A percentile compares a stretch with the other conserved stretches of the same genome.
phyloP scores from a whole-genome alignment of 768 basidiomycete species.

The Tylopilus subfusipes region DNA sequence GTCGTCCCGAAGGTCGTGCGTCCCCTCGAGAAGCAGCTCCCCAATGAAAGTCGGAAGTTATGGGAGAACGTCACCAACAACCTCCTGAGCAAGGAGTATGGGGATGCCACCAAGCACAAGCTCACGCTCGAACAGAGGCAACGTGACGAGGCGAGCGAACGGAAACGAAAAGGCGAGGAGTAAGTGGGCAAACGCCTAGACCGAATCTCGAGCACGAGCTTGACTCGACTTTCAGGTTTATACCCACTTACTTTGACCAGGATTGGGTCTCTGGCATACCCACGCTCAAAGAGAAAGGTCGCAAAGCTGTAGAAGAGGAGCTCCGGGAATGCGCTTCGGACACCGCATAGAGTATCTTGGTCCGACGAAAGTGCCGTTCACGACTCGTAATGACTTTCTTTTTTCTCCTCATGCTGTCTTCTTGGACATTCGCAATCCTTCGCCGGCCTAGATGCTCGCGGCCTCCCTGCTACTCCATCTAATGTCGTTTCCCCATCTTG shows the following conservation, averaged over 20 bases:
- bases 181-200: constrained; percentile 41
- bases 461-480: constrained; percentile 4
- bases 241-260: constrained; percentile 71
- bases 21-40: constrained; percentile 73
- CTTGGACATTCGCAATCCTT: constrained; percentile 2
- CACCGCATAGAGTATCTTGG: constrained; percentile 10
- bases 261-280: constrained; percentile 67
- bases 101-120: constrained; percentile 90
- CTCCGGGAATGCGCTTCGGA: constrained; percentile 29
- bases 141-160: constrained; percentile 81
- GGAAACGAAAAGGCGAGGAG: constrained; percentile 77
- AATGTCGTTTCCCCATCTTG: constrained; percentile 14
- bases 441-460: constrained; percentile 5
- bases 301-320: constrained; percentile 72
- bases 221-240: constrained; percentile 46
- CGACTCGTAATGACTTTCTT: constrained; percentile 10
- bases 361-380: neutral
- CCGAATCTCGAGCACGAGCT: neutral
- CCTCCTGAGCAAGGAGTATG: constrained; percentile 79
- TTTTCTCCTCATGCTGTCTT: constrained; percentile 1
- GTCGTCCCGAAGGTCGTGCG: constrained; percentile 83
- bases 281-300: constrained; percentile 63
- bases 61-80: constrained; percentile 83
- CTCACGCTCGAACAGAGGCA: constrained; percentile 90
- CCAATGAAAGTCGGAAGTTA: constrained; percentile 78